phyloP scores from a whole-genome alignment of 805 yeast species.

The Teunomyces aglyptinius region DNA sequence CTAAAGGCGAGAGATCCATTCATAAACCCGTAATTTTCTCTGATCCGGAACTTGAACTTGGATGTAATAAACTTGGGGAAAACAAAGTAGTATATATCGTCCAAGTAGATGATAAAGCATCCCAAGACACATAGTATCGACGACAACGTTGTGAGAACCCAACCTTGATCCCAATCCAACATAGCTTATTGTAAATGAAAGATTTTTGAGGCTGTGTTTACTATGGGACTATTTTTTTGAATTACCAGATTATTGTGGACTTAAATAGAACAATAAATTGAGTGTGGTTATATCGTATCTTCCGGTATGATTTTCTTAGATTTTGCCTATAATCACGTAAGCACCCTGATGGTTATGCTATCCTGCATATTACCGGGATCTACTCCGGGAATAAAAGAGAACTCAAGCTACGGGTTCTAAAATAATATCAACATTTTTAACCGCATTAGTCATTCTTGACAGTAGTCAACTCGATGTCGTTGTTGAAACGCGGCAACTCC shows the following conservation, averaged over 20 bases:
- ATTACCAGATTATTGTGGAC: not conserved
- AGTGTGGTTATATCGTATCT: not conserved
- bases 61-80: slow-evolving; percentile 42
- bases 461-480: slow-evolving; percentile 15
- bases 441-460: slow-evolving; percentile 12
- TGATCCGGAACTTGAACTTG: slow-evolving; percentile 49
- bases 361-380: not conserved
- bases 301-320: no score
- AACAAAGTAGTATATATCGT: slow-evolving; percentile 45
- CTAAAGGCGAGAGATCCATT: slow-evolving; percentile 74
- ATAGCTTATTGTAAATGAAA: slow-evolving; percentile 2
- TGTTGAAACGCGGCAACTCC: slow-evolving; percentile 34
- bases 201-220: not conserved
- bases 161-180: slow-evolving; percentile 45
- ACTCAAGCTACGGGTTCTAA: not conserved
- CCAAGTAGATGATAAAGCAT: slow-evolving; percentile 61
- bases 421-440: not conserved
- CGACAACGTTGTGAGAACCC: slow-evolving; percentile 63
- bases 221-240: not conserved
- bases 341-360: not conserved
- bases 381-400: no score
- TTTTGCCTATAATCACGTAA: not conserved
- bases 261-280: not conserved
- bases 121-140: slow-evolving; percentile 74
- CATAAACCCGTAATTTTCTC: slow-evolving; percentile 61